Base-by-base conservation (phyloP, 2,329 filamentous ascomycete species). In the Trichoderma sp. region DNA sequence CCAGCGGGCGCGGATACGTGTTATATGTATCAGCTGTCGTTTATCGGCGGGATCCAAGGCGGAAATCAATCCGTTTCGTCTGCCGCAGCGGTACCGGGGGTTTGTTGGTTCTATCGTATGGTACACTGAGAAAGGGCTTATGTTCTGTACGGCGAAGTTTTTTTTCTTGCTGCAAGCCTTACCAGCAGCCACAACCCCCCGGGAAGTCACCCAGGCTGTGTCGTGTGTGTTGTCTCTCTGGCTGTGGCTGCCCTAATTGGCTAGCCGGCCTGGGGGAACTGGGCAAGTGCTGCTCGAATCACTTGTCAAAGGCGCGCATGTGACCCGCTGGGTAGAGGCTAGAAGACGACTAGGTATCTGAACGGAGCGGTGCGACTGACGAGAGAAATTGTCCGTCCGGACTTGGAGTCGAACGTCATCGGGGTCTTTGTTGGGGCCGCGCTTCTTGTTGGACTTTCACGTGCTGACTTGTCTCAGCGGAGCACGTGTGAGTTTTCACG, bases 261-360 rank as follows among this genome's bases (percentile, higher is more conserved):
- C 61, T 56, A 10, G 17, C 7, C 14, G 64, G 21, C 54, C 34
- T 24, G 34, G 10, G 50, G 28, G 26, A 52, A 34, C 34, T 47
- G 47, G 43, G 44, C 56, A 59, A 59, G 26, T 15, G 34, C 34
- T 45, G 57, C 44, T 50, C 26, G 57, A 39, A 39, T 60, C 57
- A 60, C 50, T 55, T 47, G 61, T 57, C 61, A 50, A 56, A 50
- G 51, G 57, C 28, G 21, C 47, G 43, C 66, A 67, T 67, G 66
- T 66, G 66, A 67, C 66, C 50, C 43, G 30, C 48, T 26, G 51
- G 45, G 21, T 24, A 24, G 21, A 24, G 21, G 21, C 21, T 24
- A 24, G 21, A 24, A 24, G 3, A 24, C 21, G 21, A 24, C 21
- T 24, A 24, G 2, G 21, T 24, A 24, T 24, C 21, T 24, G 21